Evolutionary conservation across 495 filamentous ascomycete species (phyloP).

Genomic region (Penicillium manginii): DNA sequence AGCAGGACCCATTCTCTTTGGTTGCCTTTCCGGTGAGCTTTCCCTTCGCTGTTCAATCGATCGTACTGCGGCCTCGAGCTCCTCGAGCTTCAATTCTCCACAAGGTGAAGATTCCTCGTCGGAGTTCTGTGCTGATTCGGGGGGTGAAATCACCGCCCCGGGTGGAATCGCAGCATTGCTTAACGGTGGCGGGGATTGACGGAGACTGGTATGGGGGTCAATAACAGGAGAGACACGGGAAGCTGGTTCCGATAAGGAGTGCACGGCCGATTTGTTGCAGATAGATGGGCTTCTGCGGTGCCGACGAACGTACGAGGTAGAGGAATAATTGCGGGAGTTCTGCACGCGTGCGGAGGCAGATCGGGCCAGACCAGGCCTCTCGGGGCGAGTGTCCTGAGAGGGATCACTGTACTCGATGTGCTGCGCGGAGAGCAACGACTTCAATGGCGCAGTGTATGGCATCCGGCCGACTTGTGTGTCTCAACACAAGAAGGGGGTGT

Average conservation of each 20-base stretch:
- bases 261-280: slow-evolving; percentile 41
- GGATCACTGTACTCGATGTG: slow-evolving; percentile 64
- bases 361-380: slow-evolving; percentile 41
- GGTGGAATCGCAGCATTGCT: slow-evolving; percentile 73
- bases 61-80: slow-evolving; percentile 82
- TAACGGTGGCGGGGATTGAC: slow-evolving; percentile 78
- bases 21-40: slow-evolving; percentile 57
- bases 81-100: slow-evolving; percentile 66
- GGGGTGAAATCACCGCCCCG: slow-evolving; percentile 83
- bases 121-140: slow-evolving; percentile 75
- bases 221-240: slow-evolving; percentile 50
- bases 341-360: slow-evolving; percentile 50
- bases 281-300: slow-evolving; percentile 67
- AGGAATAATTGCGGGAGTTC: slow-evolving; percentile 75
- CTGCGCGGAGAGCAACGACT: slow-evolving; percentile 75
- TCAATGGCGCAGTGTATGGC: slow-evolving; percentile 92
- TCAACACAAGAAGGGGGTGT: slow-evolving; percentile 39
- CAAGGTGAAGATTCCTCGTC: slow-evolving; percentile 73
- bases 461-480: slow-evolving; percentile 63
- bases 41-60: slow-evolving; percentile 71
- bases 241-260: slow-evolving; percentile 35
- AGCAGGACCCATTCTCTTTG: slow-evolving; percentile 36
- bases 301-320: slow-evolving; percentile 72
- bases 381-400: slow-evolving; percentile 54
- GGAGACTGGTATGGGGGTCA: slow-evolving; percentile 60